Evolutionary conservation across 345 rosid genomes (phyloP).

Genomic region (Aegle marmelos): DNA sequence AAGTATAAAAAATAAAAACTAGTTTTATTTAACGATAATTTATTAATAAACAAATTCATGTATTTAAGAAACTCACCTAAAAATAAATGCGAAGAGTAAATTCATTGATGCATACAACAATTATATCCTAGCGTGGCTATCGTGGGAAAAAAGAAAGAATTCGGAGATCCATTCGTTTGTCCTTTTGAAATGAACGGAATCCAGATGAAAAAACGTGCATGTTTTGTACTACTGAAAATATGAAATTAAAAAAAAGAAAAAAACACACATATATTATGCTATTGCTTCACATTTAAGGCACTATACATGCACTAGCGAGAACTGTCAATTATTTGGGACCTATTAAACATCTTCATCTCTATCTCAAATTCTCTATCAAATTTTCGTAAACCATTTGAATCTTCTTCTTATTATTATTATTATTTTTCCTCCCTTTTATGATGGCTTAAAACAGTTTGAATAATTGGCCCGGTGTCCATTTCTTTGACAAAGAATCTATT

Average conservation of each 20-base stretch:
- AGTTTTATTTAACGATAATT: no score
- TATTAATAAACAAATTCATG: no score
- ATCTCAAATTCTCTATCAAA: not conserved
- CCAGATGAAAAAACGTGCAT: not conserved
- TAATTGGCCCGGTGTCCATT: not conserved
- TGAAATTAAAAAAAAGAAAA: not conserved
- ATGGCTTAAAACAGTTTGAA: not conserved
- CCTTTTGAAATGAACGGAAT: not conserved
- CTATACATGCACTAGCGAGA: not conserved
- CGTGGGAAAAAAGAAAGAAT: not conserved
- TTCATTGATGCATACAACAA: no score
- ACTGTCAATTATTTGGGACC: not conserved
- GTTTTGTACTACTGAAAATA: not conserved
- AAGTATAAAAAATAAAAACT: no score
- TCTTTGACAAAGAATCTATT: not conserved
- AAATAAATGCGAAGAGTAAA: no score
- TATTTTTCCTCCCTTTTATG: not conserved
- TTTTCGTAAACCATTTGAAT: not conserved
- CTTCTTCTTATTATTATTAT: not conserved
- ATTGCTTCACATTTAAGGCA: not conserved
- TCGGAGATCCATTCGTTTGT: not conserved
- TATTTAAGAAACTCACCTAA: no score
- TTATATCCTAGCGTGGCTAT: no score
- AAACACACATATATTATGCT: not conserved
- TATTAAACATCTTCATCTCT: not conserved